Conservation (phyloP, 257 asterid genomes). For the Dorcoceras hygrometricum region DNA sequence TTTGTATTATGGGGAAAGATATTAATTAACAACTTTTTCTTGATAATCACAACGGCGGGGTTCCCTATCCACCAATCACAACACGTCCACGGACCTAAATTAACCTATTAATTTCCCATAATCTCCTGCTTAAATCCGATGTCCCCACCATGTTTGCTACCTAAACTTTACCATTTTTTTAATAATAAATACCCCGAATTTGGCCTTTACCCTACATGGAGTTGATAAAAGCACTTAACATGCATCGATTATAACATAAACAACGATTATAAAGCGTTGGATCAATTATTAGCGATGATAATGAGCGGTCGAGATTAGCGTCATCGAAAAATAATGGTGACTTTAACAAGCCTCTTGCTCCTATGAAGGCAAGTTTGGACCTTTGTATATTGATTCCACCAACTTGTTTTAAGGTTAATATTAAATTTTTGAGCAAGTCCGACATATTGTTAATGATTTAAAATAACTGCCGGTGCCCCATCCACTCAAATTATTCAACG, state of each 20-base stretch:
- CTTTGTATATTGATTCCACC: conserved; percentile 34
- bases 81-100: conserved; percentile 43
- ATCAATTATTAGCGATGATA: neutral
- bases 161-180: conserved; percentile 30
- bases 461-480: conserved; percentile 35
- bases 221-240: conserved; percentile 14
- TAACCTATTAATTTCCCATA: conserved; percentile 33
- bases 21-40: conserved; percentile 32
- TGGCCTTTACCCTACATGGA: neutral
- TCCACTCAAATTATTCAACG: conserved; percentile 16
- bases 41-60: conserved; percentile 40
- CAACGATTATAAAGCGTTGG: neutral
- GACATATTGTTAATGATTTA: conserved; percentile 30
- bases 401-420: conserved; percentile 31
- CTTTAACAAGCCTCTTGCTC: conserved; percentile 17
- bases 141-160: conserved; percentile 44
- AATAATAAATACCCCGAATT: neutral
- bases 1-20: conserved; percentile 25
- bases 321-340: conserved; percentile 8
- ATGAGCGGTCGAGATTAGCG: neutral
- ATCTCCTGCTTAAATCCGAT: conserved; percentile 42
- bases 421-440: conserved; percentile 35
- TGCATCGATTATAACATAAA: neutral
- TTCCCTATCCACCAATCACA: conserved; percentile 40
- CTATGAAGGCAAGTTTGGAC: conserved; percentile 23